Evolutionary conservation across 1,139 yeast genomes (phyloP).

Genomic region (Suhomyces chickasaworum): DNA sequence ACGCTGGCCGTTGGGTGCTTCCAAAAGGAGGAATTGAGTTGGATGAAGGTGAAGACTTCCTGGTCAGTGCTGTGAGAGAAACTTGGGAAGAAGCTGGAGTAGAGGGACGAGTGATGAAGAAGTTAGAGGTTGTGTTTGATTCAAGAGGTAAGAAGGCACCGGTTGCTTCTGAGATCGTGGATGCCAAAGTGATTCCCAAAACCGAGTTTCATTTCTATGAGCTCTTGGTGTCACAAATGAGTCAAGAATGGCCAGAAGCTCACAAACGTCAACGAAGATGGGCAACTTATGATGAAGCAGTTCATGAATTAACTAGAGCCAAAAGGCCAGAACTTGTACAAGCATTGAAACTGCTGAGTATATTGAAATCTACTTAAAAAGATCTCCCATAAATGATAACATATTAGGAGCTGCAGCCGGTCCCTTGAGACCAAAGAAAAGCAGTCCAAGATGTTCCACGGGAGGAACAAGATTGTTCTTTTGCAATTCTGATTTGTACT

Average conservation of each 20-base stretch:
- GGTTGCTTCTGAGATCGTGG: conserved; percentile 39
- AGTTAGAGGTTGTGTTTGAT: conserved; percentile 70
- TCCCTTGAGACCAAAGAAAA: conserved; percentile 35
- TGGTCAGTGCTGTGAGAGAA: conserved; percentile 73
- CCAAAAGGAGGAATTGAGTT: conserved; percentile 96
- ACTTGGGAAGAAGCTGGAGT: conserved; percentile 99
- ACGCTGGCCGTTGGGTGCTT: conserved; percentile 72
- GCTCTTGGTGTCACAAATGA: conserved; percentile 58
- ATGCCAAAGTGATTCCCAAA: conserved; percentile 52
- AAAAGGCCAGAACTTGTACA: conserved; percentile 69
- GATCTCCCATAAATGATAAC: conserved; percentile 84
- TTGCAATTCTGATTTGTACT: conserved; percentile 35
- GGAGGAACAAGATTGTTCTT: conserved; percentile 40
- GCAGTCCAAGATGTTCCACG: conserved; percentile 51
- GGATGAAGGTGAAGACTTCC: conserved; percentile 68
- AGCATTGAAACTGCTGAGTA: conserved; percentile 60
- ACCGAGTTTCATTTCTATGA: conserved; percentile 86
- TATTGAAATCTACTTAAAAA: conserved; percentile 47
- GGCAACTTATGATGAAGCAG: conserved; percentile 76
- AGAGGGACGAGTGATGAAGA: conserved; percentile 56
- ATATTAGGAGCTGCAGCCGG: conserved; percentile 45
- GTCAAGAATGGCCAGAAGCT: conserved; percentile 74
- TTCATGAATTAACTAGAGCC: conserved; percentile 57
- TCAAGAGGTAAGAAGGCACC: conserved; percentile 67
- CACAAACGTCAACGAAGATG: conserved; percentile 64